Base-by-base conservation (phyloP, 2,329 filamentous ascomycete genomes). In the Mollisia scopiformis region DNA sequence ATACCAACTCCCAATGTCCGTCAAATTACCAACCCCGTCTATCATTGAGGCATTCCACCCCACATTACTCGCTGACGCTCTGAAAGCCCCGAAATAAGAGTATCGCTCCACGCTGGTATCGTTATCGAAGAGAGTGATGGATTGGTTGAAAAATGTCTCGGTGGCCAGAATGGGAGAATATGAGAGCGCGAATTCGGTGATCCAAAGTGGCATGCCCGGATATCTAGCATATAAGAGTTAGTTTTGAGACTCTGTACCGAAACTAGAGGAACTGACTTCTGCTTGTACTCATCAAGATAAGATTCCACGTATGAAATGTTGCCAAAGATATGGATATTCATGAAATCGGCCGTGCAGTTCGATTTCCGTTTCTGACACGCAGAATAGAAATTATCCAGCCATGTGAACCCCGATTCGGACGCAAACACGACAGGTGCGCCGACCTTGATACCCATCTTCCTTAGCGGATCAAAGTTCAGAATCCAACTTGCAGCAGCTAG, bases 401-500 rank as follows among this genome's bases (percentile, higher is more conserved):
- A 94, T 0, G 77, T 77, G 62, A 90, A 79, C 0, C 89, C 86
- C 0, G 71, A 75, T 16, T 77, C 75, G 1, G 88, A 87, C 0
- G 88, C 91, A 55, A 39, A 43, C 59, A 88, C 87, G n/a, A 28
- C 41, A 13, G 60, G 60, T 13, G 60, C 60, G 1, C 55, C 60
- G 2, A 85, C 87, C 70, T 87, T 86, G 64, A 93, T 72, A 8
- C 88, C 88, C 68, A 86, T 75, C 64, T 82, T 74, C 50, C 81
- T 81, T 61, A 95, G 77, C 0, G 91, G 91, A 65, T 89, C 83
- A 59, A 94, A 85, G 69, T 92, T 86, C 43, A 80, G 78, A 23
- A 89, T 85, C 90, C 90, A 95, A 7, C 86, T 81, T 56, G 81
- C 73, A 2, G 91, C 91, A 0, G 90, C 91, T 1, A 76, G 73